Percentiles rank a stretch among this genome's conserved stretches.
Conservation (phyloP, 306 rosid species). For the Cotoneaster glaucophyllus region DNA sequence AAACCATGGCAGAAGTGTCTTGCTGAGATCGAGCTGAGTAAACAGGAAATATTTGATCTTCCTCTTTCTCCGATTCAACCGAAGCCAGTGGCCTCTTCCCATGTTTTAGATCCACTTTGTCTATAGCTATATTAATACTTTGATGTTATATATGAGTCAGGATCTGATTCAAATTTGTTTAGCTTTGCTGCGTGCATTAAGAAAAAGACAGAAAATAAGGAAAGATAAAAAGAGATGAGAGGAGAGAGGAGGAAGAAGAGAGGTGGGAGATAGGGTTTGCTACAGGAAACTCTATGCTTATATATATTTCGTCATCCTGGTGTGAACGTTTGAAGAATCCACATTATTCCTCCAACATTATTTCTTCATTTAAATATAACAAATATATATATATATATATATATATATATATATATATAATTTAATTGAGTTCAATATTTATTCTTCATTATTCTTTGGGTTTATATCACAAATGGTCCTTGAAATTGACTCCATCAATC, state of each 20-base stretch:
- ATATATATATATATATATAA: not conserved
- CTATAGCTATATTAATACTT: not conserved
- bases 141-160: not conserved
- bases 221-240: not conserved
- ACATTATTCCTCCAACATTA: not conserved
- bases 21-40: conserved; percentile 67
- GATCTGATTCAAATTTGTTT: not conserved
- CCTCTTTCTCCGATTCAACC: conserved; percentile 49
- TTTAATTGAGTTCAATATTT: not conserved
- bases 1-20: conserved; percentile 72
- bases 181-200: not conserved
- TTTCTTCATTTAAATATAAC: not conserved
- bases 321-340: conserved; percentile 9
- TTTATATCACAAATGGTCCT: no score
- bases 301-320: not conserved
- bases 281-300: not conserved
- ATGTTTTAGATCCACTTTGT: conserved; percentile 35
- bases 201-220: not conserved
- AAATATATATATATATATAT: no score
- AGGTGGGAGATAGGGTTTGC: conserved; percentile 1
- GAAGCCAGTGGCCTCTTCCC: conserved; percentile 39
- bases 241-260: not conserved
- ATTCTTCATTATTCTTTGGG: not conserved
- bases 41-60: conserved; percentile 46
- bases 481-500: no score